Conservation (phyloP, 2,329 filamentous ascomycete genomes). For the Fusarium anguioides region DNA sequence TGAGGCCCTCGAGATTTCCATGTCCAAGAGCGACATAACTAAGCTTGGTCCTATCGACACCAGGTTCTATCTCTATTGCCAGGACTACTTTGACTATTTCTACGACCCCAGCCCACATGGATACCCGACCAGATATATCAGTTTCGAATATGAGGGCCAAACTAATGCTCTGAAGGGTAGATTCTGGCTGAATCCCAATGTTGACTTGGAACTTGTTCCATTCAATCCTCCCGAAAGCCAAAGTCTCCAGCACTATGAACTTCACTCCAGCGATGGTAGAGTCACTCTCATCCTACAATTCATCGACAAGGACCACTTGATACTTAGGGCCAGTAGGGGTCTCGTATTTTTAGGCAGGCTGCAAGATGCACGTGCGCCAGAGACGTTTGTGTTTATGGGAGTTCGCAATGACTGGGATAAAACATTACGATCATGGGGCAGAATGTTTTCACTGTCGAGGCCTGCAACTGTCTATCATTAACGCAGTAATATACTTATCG, state of each 20-base stretch:
- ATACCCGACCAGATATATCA: neutral
- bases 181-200: neutral
- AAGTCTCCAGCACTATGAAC: neutral
- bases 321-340: neutral
- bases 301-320: neutral
- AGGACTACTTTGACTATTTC: slow-evolving; percentile 1
- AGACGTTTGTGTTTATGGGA: slow-evolving; percentile 3
- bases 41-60: neutral
- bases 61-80: slow-evolving; percentile 8
- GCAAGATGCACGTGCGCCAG: neutral
- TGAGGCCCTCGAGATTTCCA: neutral
- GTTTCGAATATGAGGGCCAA: neutral
- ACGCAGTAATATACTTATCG: neutral
- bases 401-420: slow-evolving; percentile 6
- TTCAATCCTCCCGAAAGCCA: neutral
- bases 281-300: neutral
- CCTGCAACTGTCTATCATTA: no score
- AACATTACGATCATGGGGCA: neutral
- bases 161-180: neutral
- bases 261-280: neutral
- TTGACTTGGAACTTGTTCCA: neutral
- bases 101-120: neutral
- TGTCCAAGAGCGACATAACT: neutral
- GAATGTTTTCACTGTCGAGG: neutral
- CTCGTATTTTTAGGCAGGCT: neutral